Conservation (phyloP, 371 early-diverging fungal species). For the Mucor plumbeus region DNA sequence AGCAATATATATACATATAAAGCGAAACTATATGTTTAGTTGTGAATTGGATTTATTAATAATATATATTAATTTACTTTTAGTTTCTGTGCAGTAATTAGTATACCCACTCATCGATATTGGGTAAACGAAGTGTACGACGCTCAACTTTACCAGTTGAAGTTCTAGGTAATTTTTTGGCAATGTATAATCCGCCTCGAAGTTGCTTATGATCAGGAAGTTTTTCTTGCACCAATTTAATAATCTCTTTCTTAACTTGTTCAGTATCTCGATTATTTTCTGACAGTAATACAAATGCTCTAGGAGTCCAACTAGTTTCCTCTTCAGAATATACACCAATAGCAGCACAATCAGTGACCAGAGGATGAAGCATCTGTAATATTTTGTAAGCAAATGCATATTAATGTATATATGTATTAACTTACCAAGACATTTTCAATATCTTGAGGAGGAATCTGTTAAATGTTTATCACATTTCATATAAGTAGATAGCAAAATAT, state of each 20-base stretch:
- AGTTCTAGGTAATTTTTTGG: background rate
- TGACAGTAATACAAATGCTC: conserved; percentile 66
- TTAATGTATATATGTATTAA: background rate
- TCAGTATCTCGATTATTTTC: conserved; percentile 16
- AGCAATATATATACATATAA: too few species aligned
- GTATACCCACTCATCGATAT: background rate
- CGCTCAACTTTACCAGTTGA: conserved; percentile 12
- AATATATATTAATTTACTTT: background rate
- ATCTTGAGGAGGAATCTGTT: conserved; percentile 14
- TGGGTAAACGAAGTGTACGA: background rate
- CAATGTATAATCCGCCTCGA: conserved; percentile 4
- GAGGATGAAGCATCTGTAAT: conserved; percentile 62
- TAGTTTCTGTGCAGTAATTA: background rate
- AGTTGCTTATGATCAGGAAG: conserved; percentile 2
- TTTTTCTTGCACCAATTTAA: background rate
- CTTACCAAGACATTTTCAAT: conserved; percentile 18
- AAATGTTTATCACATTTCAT: too few species aligned
- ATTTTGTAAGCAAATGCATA: conserved; percentile 29
- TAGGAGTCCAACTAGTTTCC: conserved; percentile 71
- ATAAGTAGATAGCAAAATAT: background rate
- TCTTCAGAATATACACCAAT: conserved; percentile 54
- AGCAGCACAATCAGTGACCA: conserved; percentile 73
- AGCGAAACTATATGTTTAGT: background rate
- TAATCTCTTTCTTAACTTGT: conserved; percentile 1
- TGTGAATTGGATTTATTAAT: background rate